Evolutionary conservation across 129 eudicot genomes (phyloP).

Genomic region (Kitagawia praeruptora): DNA sequence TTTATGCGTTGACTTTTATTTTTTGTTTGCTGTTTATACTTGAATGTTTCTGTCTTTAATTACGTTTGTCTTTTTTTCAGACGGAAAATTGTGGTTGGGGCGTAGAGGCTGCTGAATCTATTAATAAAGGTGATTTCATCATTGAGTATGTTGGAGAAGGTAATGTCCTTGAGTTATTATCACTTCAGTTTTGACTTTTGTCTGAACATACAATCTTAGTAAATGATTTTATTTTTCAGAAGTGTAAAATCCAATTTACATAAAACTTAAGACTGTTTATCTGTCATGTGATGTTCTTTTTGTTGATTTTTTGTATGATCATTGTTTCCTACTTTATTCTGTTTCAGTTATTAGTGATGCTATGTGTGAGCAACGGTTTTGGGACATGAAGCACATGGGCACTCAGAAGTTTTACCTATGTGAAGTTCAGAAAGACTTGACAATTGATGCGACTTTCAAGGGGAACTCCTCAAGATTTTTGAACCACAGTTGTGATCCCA

Average conservation of each 20-base stretch:
- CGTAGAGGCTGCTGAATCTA: constrained; percentile 70
- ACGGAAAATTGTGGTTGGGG: constrained; percentile 96
- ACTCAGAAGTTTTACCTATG: constrained; percentile 75
- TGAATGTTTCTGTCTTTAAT: neutral
- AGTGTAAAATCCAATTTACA: neutral
- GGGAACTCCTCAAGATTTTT: constrained; percentile 82
- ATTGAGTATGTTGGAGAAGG: constrained; percentile 96
- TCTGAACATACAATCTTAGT: neutral
- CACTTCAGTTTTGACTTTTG: neutral
- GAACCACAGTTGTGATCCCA: constrained; percentile 93
- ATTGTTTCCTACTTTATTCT: constrained; percentile 6
- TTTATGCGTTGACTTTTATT: neutral
- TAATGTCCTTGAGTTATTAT: constrained; percentile 14
- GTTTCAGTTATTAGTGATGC: constrained; percentile 79
- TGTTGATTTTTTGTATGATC: neutral
- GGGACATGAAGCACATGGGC: constrained; percentile 71
- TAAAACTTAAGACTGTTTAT: neutral
- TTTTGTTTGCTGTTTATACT: neutral
- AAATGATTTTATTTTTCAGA: neutral
- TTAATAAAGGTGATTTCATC: constrained; percentile 72
- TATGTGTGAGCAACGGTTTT: constrained; percentile 66
- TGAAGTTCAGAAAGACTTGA: constrained; percentile 75
- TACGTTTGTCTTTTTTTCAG: constrained; percentile 21
- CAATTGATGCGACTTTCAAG: constrained; percentile 84
- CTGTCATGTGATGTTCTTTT: neutral